Conservation (phyloP, 106 monocot species). For the Triglochin maritima region DNA sequence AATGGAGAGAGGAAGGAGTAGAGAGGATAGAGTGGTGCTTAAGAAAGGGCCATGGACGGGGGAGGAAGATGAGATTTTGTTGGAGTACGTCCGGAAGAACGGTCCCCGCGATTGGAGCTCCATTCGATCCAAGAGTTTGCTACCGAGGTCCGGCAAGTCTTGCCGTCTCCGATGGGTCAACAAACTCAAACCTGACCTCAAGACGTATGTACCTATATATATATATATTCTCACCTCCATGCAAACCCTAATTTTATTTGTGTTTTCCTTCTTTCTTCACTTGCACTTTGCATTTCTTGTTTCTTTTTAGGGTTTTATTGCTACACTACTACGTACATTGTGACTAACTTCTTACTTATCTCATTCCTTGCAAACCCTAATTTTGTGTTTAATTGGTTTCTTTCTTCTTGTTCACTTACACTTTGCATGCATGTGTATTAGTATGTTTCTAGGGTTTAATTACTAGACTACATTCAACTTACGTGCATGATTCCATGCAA, state of each 20-base stretch:
- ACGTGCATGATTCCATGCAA: no score
- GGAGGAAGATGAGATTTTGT: constrained; percentile 65
- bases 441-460: no score
- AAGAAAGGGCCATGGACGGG: constrained; percentile 67
- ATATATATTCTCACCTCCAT: background rate
- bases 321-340: background rate
- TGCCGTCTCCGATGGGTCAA: constrained; percentile 94
- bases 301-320: background rate
- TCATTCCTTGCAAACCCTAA: no score
- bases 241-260: background rate
- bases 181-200: constrained; percentile 73
- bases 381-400: no score
- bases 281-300: background rate
- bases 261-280: background rate
- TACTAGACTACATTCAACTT: no score
- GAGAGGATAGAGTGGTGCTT: constrained; percentile 31
- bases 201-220: constrained; percentile 42
- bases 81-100: constrained; percentile 45
- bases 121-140: constrained; percentile 79
- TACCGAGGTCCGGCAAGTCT: constrained; percentile 84
- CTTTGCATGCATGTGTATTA: no score
- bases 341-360: no score
- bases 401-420: no score
- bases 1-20: constrained; percentile 2
- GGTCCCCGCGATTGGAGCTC: constrained; percentile 88